Evolutionary conservation across 805 yeast species (phyloP).

Genomic region (Zygosaccharomyces siamensis): DNA sequence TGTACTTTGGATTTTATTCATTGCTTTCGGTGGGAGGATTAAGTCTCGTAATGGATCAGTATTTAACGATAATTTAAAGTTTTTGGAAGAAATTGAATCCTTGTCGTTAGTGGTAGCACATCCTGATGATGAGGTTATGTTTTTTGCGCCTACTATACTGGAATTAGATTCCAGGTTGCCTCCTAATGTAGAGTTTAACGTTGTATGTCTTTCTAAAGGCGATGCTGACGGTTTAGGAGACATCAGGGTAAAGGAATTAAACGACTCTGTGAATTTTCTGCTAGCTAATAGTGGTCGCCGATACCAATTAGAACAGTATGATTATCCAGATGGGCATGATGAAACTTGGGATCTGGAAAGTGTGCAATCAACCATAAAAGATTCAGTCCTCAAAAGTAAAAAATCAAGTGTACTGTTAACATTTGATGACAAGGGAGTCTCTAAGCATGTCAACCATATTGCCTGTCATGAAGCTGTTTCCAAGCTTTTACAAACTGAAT

Average conservation of each 20-base stretch:
- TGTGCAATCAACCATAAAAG: conserved; percentile 11
- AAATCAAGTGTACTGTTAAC: conserved; percentile 46
- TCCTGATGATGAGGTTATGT: conserved; percentile 99
- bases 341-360: conserved; percentile 53
- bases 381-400: conserved; percentile 1
- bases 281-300: conserved; percentile 13
- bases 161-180: conserved; percentile 21
- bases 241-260: conserved; percentile 56
- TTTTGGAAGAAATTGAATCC: not conserved
- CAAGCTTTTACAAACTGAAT: conserved; percentile 9
- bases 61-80: not conserved
- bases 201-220: conserved; percentile 75
- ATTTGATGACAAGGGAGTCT: conserved; percentile 79
- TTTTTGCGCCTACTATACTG: conserved; percentile 65
- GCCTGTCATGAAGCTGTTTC: conserved; percentile 52
- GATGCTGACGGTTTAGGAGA: conserved; percentile 70
- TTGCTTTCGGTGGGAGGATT: conserved; percentile 7
- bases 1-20: conserved; percentile 10
- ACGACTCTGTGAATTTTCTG: conserved; percentile 22
- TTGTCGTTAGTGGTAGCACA: conserved; percentile 67
- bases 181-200: conserved; percentile 36
- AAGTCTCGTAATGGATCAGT: conserved; percentile 8
- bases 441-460: conserved; percentile 82
- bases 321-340: conserved; percentile 64
- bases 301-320: conserved; percentile 26